These are phyloP conservation scores for Hygrocybe punicea DNA, from an alignment of 768 basidiomycete species.

Conservation along the genomic window DNA sequence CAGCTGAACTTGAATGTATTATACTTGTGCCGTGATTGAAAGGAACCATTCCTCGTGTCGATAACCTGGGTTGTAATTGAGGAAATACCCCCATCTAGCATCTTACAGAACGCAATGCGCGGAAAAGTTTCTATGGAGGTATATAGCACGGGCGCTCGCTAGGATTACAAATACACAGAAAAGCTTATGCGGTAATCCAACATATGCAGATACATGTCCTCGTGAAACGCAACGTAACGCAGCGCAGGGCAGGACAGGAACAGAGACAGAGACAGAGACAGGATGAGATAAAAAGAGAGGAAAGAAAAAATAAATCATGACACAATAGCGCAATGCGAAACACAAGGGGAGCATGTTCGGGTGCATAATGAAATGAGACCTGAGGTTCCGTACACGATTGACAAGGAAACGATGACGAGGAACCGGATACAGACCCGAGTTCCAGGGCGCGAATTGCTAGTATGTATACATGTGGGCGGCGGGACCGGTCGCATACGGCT, in stretches of 20 bases:
- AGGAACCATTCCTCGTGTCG: too few relatives aligned
- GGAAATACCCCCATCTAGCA: too few relatives aligned
- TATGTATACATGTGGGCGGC: background rate
- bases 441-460: too few relatives aligned
- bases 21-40: too few relatives aligned
- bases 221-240: background rate
- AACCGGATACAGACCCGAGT: too few relatives aligned
- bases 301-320: background rate
- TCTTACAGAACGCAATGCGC: too few relatives aligned
- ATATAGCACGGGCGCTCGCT: background rate
- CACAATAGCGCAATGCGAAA: background rate
- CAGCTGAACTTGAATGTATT: background rate
- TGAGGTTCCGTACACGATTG: background rate
- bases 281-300: slow-evolving; percentile 17
- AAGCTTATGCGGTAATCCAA: background rate
- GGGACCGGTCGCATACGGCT: background rate
- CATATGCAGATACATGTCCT: background rate
- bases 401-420: too few relatives aligned
- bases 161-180: slow-evolving; percentile 11
- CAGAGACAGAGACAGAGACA: slow-evolving; percentile 15
- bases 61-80: too few relatives aligned
- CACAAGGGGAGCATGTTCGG: background rate
- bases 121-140: background rate
- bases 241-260: slow-evolving; percentile 13
- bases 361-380: background rate